These are phyloP conservation scores for Amauroascus niger DNA, from an alignment of 2,329 filamentous ascomycete species.

Conservation along the genomic window DNA sequence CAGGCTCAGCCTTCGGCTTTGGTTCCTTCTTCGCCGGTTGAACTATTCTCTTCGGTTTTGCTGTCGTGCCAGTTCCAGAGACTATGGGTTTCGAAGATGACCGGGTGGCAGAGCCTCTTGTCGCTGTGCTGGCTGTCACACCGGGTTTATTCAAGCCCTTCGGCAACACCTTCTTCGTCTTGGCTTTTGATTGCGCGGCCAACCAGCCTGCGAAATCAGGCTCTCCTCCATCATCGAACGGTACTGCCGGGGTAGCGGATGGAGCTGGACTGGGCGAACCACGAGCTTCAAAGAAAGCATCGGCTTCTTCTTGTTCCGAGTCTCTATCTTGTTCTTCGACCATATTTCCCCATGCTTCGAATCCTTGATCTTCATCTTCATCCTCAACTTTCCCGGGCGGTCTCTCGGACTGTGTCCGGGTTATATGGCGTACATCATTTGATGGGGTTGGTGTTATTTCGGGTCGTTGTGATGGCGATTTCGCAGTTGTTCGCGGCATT, in stretches of 20 bases:
- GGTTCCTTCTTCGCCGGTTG: conserved; percentile 56
- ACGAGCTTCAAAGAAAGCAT: conserved; percentile 38
- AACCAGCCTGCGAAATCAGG: conserved; percentile 96
- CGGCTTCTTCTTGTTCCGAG: conserved; percentile 42
- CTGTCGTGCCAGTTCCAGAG: conserved; percentile 27
- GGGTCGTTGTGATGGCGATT: conserved; percentile 22
- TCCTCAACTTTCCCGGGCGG: neutral
- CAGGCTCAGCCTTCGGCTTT: conserved; percentile 43
- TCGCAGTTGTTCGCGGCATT: conserved; percentile 36
- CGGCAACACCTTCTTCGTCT: conserved; percentile 62
- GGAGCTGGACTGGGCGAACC: conserved; percentile 24
- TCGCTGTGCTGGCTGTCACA: conserved; percentile 28
- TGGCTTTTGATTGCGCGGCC: conserved; percentile 71
- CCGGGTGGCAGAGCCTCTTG: conserved; percentile 26
- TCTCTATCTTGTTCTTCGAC: conserved; percentile 48
- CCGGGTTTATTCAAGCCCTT: conserved; percentile 66
- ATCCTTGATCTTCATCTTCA: conserved; percentile 54
- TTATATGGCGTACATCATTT: conserved; percentile 23
- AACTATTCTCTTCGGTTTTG: conserved; percentile 41
- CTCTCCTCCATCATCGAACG: conserved; percentile 75
- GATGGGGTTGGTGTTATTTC: conserved; percentile 13
- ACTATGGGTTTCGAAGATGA: conserved; percentile 22
- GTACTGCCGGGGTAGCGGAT: conserved; percentile 32
- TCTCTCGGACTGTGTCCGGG: conserved; percentile 35
- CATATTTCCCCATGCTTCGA: conserved; percentile 65